Evolutionary conservation across 2,329 filamentous ascomycete species (phyloP), one percentile per base, ranked within the genome.

Genomic region (Tothia fuscella): DNA sequence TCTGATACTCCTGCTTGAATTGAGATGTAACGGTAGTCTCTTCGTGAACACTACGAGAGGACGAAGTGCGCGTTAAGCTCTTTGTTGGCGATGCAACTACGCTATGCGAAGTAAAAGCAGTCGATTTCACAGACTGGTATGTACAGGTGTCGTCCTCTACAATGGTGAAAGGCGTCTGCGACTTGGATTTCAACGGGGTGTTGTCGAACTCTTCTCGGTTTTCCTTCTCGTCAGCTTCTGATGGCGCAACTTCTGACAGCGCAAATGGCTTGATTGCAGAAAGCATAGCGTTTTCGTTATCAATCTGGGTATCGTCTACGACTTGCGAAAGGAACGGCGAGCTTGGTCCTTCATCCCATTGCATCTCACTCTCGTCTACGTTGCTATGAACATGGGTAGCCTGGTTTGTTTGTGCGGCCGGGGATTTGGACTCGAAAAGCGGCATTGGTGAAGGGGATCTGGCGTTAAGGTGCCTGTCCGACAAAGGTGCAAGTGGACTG

Each of bases 301-400:
- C 60, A 40, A 61, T 58, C 46, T 61, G 35, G 6, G 28, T 49
- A 20, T 61, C 57, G 20, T 51, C 45, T 14, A 62, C 61, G 38
- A 68, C 51, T 41, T 68, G 59, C 31, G 60, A 55, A n/a, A 66
- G 51, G 50, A 70, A 71, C 12, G 67, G 67, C 28, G 67, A 70
- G 42, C 65, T 68, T 5, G 62, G 62, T 19, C 58, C 60, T 14
- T 65, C 57, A 47, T 65, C 56, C 52, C 56, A 62, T 34, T 54
- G 54, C 36, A 58, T 60, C 33, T 60, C 57, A 22, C 56, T 51
- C 22, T 58, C 56, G 34, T 45, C 34, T 22, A 14, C 14, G 31
- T 41, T 41, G 39, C 29, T 28, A 24, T 13, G 39, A 19, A 44
- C 35, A 25, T 20, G 13, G 42, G 37, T 5, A 17, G 36, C 14